A percentile compares a stretch with the other conserved stretches of the same genome.
phyloP scores from a whole-genome alignment of 805 yeast genomes.

The Danielia oregonensis region DNA sequence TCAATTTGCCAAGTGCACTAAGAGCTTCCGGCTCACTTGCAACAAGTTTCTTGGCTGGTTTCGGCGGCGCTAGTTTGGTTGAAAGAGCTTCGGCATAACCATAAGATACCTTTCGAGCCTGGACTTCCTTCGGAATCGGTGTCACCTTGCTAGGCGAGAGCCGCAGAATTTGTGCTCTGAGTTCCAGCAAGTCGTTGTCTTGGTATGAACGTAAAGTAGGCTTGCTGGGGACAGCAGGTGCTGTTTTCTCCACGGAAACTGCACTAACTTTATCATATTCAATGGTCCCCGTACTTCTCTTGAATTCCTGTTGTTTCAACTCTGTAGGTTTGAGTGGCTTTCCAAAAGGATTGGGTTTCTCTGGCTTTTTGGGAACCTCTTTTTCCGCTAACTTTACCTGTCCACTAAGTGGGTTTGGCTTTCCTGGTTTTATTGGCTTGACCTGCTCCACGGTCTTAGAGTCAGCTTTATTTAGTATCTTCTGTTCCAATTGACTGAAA shows the following conservation, averaged over 20 bases:
- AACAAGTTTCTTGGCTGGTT: neutral
- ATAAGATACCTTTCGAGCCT: neutral
- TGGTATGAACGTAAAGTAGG: neutral
- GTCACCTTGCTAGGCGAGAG: slow-evolving; percentile 3
- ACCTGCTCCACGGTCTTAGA: slow-evolving; percentile 6
- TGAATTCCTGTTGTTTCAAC: too few relatives aligned
- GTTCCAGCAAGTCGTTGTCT: neutral
- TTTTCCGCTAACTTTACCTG: slow-evolving; percentile 7
- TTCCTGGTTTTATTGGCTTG: slow-evolving; percentile 13
- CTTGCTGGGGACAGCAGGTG: slow-evolving; percentile 5
- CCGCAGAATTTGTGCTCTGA: slow-evolving; percentile 1
- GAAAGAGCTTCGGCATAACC: neutral
- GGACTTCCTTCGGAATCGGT: too few relatives aligned
- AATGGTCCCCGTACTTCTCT: too few relatives aligned
- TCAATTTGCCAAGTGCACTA: slow-evolving; percentile 1
- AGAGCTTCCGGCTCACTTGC: slow-evolving; percentile 2
- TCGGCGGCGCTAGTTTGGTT: neutral
- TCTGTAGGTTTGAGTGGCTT: too few relatives aligned
- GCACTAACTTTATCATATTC: too few relatives aligned
- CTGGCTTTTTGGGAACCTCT: slow-evolving; percentile 9
- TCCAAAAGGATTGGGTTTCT: slow-evolving; percentile 2
- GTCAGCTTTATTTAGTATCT: neutral
- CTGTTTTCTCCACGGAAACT: too few relatives aligned
- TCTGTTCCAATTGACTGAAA: neutral
- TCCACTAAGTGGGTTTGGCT: slow-evolving; percentile 5